Base-by-base conservation (phyloP, 352 stramenopile genomes). In the Phytophthora litchii region DNA sequence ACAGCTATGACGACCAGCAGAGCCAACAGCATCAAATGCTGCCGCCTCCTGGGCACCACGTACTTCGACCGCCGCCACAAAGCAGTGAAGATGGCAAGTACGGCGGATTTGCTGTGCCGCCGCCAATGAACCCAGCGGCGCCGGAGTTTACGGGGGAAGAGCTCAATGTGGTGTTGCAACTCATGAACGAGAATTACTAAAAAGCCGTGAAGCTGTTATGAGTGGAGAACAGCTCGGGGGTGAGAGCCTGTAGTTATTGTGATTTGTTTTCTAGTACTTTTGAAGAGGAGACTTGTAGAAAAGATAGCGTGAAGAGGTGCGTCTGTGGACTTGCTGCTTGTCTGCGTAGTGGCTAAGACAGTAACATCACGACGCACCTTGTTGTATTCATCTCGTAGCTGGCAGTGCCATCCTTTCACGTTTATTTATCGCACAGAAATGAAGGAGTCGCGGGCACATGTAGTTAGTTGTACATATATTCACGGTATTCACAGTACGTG, bases 141-240 rank as follows among this genome's bases (percentile, higher is more conserved):
- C 72, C 82, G 14, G 83, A 92, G 55, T 88, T 92, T 44, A 90
- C 80, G 12, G 80, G 80, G 16, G 83, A 90, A 64, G 83, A 92
- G 55, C 78, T 92, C 7, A 92, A 67, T 42, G 83, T 86, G 27
- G 83, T 92, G 54, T 41, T 92, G 46, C 80, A 92, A 47, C 77
- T 92, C 48, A 92, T 92, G 83, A 90, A 92, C 60, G 81, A 89
- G 37, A 73, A 60, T 13, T 64, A 80, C 45, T 91, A 77, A 69
- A 78, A 54, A 51, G 17, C 25, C 17, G 21, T 19, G 5, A 3
- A 7, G 7, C 38, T 63, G 23, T 43, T 46, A 35, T 17, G 40
- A 17, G 21, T 31, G 29, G 19, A 14, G 37, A 53, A 25, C 23
- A 36, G 34, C 12, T 40, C 17, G 29, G 19, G 42, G 13, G 17